phyloP scores from a whole-genome alignment of 2,329 filamentous ascomycete genomes.

The Myotisia sp. region DNA sequence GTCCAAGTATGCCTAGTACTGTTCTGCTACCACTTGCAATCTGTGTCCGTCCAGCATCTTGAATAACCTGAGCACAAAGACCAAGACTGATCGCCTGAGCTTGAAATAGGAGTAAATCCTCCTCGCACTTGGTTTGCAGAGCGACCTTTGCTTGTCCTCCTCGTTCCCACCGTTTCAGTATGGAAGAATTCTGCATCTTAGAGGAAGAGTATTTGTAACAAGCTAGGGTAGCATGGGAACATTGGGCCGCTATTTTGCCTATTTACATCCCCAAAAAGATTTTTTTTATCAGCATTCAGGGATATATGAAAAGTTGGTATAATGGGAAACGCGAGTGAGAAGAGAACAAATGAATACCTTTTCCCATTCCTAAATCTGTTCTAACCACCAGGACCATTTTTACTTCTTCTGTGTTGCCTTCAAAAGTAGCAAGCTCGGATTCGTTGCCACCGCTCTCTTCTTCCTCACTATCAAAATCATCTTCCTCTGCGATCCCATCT shows the following conservation, averaged over 20 bases:
- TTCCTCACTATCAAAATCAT: conserved; percentile 29
- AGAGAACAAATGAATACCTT: conserved; percentile 46
- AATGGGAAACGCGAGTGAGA: not conserved
- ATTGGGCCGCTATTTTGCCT: conserved; percentile 97
- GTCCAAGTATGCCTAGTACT: conserved; percentile 70
- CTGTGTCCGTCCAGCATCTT: conserved; percentile 93
- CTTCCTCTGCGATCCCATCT: conserved; percentile 22
- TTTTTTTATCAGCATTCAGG: no score
- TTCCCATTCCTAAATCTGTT: conserved; percentile 93
- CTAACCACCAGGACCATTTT: conserved; percentile 86
- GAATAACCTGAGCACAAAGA: conserved; percentile 75
- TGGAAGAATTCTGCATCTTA: conserved; percentile 38
- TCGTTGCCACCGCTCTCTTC: conserved; percentile 52
- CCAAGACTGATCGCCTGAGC: conserved; percentile 70
- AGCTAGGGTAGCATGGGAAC: conserved; percentile 86
- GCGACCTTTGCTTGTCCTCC: conserved; percentile 87
- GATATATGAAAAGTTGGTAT: conserved; percentile 7
- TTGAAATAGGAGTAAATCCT: conserved; percentile 61
- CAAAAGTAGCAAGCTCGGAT: conserved; percentile 34
- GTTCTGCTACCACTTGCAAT: conserved; percentile 88
- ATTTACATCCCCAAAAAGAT: conserved; percentile 4
- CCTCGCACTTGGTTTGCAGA: conserved; percentile 73
- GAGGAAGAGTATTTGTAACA: conserved; percentile 77
- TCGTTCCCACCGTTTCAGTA: conserved; percentile 74
- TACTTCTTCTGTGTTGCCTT: conserved; percentile 60